phyloP scores from a whole-genome alignment of 2,329 filamentous ascomycete genomes.

The Coniochaeta sp. region DNA sequence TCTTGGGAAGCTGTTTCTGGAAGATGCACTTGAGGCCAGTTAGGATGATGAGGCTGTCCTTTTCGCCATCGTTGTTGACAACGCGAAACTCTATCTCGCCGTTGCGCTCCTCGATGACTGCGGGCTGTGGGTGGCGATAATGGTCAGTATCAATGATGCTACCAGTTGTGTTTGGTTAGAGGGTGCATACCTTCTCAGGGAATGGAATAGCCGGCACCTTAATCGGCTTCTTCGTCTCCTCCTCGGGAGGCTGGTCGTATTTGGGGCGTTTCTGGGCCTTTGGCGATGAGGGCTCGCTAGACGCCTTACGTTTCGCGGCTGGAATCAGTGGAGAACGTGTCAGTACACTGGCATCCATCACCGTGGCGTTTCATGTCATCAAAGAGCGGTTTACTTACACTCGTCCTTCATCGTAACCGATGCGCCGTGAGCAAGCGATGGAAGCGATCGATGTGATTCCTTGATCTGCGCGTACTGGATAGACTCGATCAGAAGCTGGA shows the following conservation, averaged over 20 bases:
- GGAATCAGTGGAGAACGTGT: constrained; percentile 18
- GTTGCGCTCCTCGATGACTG: constrained; percentile 86
- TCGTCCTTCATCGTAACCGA: constrained; percentile 18
- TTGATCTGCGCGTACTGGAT: background rate
- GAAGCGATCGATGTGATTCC: background rate
- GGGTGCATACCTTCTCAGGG: constrained; percentile 65
- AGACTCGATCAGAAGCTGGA: constrained; percentile 3
- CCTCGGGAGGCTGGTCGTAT: constrained; percentile 35
- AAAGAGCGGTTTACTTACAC: constrained; percentile 8
- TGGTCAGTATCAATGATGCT: constrained; percentile 2
- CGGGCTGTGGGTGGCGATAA: constrained; percentile 51
- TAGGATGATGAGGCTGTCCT: constrained; percentile 86
- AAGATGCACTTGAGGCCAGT: constrained; percentile 97
- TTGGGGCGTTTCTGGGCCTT: constrained; percentile 60
- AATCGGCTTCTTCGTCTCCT: constrained; percentile 38
- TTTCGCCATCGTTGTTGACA: constrained; percentile 89
- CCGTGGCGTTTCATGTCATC: background rate
- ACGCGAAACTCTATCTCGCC: constrained; percentile 96
- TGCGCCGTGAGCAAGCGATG: constrained; percentile 4
- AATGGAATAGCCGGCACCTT: constrained; percentile 66
- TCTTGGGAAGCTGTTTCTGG: constrained; percentile 96
- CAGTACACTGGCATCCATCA: background rate
- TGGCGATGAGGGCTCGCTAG: constrained; percentile 54
- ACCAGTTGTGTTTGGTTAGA: background rate
- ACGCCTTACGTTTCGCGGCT: constrained; percentile 62